Conservation (phyloP, 176 grass and related monocot species). For the Cocos nucifera region DNA sequence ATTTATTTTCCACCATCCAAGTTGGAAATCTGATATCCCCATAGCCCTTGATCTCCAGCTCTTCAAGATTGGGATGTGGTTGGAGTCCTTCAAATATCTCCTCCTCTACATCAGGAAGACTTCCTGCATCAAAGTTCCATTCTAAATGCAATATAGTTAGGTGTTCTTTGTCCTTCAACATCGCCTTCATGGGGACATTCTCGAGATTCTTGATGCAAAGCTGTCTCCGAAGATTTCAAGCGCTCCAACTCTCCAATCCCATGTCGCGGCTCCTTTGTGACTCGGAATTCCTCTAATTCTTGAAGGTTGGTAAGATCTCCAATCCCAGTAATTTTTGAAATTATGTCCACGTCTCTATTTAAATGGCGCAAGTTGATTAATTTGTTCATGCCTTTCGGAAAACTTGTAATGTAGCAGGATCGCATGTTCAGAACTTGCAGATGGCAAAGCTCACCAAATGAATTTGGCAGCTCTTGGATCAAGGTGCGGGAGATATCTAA, state of each 20-base stretch:
- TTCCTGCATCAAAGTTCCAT: too few species aligned
- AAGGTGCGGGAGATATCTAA: too few species aligned
- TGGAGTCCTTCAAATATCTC: not conserved
- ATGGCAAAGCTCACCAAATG: slow-evolving; percentile 13
- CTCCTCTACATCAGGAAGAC: too few species aligned
- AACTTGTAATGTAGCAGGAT: not conserved
- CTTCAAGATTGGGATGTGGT: too few species aligned
- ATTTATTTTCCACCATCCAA: slow-evolving; percentile 4
- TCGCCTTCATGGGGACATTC: not conserved
- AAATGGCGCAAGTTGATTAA: slow-evolving; percentile 31
- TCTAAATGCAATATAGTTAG: not conserved
- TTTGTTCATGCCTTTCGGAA: slow-evolving; percentile 23
- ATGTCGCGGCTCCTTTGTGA: not conserved
- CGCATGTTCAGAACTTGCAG: slow-evolving; percentile 32
- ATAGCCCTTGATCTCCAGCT: not conserved
- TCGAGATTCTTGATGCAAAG: not conserved
- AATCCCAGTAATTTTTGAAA: slow-evolving; percentile 21
- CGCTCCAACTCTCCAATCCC: slow-evolving; percentile 1
- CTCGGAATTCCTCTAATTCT: slow-evolving; percentile 19
- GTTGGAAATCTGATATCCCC: not conserved
- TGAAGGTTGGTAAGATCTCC: slow-evolving; percentile 18
- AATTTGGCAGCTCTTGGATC: too few species aligned
- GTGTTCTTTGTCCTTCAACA: not conserved
- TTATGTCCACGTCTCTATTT: not conserved
- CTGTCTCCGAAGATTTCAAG: not conserved